Base-by-base conservation (phyloP, 139 green algal species). In the Pleodorina starrii region DNA sequence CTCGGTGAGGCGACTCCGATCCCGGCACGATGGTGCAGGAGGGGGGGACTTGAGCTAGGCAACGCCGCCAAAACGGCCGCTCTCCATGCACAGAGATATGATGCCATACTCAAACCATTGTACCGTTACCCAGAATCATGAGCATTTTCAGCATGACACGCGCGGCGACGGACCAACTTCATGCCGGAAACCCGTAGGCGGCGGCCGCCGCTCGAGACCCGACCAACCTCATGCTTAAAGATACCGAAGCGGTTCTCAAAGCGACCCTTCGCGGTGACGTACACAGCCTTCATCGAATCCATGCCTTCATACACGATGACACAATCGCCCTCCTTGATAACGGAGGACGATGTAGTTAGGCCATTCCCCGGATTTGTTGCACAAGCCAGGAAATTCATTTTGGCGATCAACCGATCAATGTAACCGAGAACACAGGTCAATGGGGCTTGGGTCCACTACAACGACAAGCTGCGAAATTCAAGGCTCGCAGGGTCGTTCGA, bases 271-370 rank as follows among this genome's bases (percentile, higher is more conserved):
- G 36, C 12, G 1, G 91, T 78, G 5, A 98, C 91, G 1, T 89
- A 91, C 9, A 95, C 78, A 0, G 90, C 76, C 84, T 98, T 98
- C 92, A 98, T 97, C 42, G 77, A 85, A 32, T 96, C 92, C 17
- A 92, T 92, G 38, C 86, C 93, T 63, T 98, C 97, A 73, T 99
- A 98, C 1, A 97, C 94, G 1, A 98, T 93, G 0, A 99, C 96
- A 40, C 98, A 82, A 90, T 97, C 95, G 25, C 95, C 95, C 6
- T 93, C 91, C 42, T 91, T 44, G 16, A 98, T 97, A 19, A 97
- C 96, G 19, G 23, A 27, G 0, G 48, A 36, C 1, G 48, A 83
- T 2, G 66, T 57, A 4, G 84, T 74, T 16, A 48, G 27, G 19
- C 38, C 84, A 63, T 60, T 42, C 4, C 2, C 60, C 27, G 17